Conservation (phyloP, 169 alveolate genomes). For the Eimeria brunetti region DNA sequence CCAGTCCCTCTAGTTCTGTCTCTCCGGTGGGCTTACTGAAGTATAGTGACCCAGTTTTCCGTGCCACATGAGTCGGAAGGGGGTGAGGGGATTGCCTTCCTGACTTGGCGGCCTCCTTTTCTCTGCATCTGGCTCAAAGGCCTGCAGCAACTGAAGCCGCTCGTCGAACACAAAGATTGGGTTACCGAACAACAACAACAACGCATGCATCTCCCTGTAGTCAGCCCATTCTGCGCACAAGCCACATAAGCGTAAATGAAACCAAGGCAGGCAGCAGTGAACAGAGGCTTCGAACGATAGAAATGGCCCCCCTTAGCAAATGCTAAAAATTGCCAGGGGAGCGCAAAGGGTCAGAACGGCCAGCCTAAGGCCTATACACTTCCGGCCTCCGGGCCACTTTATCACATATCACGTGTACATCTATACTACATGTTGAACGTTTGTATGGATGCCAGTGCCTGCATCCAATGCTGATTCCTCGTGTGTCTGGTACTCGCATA, state of each 20-base stretch:
- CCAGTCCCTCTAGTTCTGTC: neutral
- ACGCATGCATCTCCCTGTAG: constrained; percentile 74
- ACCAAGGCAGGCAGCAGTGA: neutral
- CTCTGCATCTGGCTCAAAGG: constrained; percentile 65
- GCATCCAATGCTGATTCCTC: neutral
- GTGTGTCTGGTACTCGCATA: neutral
- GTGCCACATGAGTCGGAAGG: constrained; percentile 70
- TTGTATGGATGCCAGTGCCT: no score
- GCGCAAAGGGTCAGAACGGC: neutral
- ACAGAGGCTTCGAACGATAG: neutral
- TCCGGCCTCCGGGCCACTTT: neutral
- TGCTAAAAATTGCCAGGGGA: neutral
- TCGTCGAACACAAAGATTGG: constrained; percentile 64
- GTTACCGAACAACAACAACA: constrained; percentile 44
- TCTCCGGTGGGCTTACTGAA: constrained; percentile 1
- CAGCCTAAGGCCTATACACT: neutral
- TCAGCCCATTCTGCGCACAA: constrained; percentile 68
- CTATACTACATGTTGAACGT: neutral
- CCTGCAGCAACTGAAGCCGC: constrained; percentile 58
- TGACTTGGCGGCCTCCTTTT: constrained; percentile 48
- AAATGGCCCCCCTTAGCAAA: neutral
- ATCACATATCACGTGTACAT: neutral
- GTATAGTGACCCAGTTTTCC: constrained; percentile 66
- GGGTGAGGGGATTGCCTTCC: constrained; percentile 43
- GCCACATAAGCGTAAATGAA: neutral